Conservation (phyloP, 257 asterid species). For the Jacaranda mimosifolia region DNA sequence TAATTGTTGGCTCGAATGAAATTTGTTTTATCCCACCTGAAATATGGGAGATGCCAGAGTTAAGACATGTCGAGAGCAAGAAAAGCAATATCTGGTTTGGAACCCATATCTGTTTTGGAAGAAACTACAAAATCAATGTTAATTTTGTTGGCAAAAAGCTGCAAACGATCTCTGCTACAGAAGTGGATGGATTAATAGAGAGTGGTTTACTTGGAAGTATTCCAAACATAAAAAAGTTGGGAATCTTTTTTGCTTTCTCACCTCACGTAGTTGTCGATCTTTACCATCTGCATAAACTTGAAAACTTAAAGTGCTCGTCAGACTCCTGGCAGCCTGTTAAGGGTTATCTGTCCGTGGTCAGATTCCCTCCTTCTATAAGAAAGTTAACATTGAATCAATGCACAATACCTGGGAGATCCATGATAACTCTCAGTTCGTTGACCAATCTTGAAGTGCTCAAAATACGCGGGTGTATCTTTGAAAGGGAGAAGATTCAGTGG, state of each 20-base stretch:
- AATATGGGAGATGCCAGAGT: slow-evolving; percentile 22
- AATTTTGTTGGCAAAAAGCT: neutral
- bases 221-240: slow-evolving; percentile 10
- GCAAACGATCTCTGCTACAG: neutral
- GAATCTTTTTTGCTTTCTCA: neutral
- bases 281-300: slow-evolving; percentile 14
- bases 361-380: slow-evolving; percentile 27
- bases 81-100: no score
- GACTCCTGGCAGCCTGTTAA: fast-evolving
- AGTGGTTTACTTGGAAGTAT: neutral
- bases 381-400: slow-evolving; percentile 25
- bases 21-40: neutral
- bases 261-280: neutral
- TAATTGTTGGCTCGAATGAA: neutral
- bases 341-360: neutral
- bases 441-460: slow-evolving; percentile 41
- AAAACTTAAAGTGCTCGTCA: slow-evolving; percentile 11
- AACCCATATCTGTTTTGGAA: no score
- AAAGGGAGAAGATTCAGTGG: neutral
- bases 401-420: slow-evolving; percentile 3
- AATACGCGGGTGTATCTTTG: neutral
- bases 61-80: slow-evolving; percentile 6
- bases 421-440: slow-evolving; percentile 21
- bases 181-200: neutral
- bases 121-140: no score